These are phyloP conservation scores for Penicillium concentricum DNA, from an alignment of 2,329 filamentous ascomycete species.

Conservation along the genomic window DNA sequence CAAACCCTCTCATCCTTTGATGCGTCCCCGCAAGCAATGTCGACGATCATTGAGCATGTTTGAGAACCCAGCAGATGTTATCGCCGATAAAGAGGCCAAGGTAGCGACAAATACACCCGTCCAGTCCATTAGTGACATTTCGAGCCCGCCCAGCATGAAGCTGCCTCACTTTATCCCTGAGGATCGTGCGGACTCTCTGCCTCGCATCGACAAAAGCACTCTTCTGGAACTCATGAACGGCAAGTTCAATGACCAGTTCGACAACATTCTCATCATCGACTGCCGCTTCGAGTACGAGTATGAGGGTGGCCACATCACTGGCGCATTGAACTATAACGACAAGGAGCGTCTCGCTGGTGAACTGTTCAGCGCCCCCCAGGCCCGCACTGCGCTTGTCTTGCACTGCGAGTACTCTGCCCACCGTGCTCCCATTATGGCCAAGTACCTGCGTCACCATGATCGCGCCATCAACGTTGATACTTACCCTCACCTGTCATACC, in stretches of 20 bases:
- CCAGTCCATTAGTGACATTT: constrained; percentile 78
- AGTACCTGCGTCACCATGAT: constrained; percentile 86
- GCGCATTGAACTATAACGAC: constrained; percentile 94
- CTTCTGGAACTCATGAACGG: constrained; percentile 86
- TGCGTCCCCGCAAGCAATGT: constrained; percentile 81
- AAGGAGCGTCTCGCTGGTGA: constrained; percentile 81
- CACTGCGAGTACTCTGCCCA: constrained; percentile 99
- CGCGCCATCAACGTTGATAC: constrained; percentile 78
- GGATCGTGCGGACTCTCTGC: constrained; percentile 79
- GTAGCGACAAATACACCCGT: constrained; percentile 56
- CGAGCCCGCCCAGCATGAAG: constrained; percentile 69
- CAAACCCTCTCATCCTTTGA: constrained; percentile 69
- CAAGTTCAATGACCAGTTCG: constrained; percentile 72
- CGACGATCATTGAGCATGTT: constrained; percentile 97
- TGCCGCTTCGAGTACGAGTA: constrained; percentile 99
- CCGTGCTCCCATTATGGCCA: constrained; percentile 93
- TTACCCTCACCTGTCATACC: constrained; percentile 89
- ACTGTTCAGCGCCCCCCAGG: constrained; percentile 69
- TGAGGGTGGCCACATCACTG: constrained; percentile 90
- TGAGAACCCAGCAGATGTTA: constrained; percentile 82
- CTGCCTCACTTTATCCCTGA: constrained; percentile 83
- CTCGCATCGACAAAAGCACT: constrained; percentile 78
- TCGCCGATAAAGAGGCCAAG: constrained; percentile 71
- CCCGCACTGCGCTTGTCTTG: constrained; percentile 80
- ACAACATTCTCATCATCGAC: constrained; percentile 84